phyloP scores from a whole-genome alignment of 2,329 filamentous ascomycete species.

The Aspergillus sp. region DNA sequence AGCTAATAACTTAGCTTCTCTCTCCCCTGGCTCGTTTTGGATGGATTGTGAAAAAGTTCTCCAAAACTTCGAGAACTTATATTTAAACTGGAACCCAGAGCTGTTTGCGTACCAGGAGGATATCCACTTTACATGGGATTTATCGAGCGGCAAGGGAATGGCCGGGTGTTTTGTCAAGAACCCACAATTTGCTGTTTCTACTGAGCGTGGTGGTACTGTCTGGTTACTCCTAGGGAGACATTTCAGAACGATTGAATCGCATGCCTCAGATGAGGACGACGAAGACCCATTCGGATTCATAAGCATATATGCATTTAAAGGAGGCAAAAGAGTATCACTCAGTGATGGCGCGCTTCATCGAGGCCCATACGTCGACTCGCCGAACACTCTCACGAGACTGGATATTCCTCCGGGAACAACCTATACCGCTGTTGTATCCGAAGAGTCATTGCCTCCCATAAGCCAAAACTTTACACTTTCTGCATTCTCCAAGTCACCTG shows the following conservation, averaged over 20 bases:
- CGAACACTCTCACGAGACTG: conserved; percentile 81
- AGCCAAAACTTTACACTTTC: conserved; percentile 85
- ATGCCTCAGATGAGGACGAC: conserved; percentile 33
- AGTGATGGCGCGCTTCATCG: conserved; percentile 70
- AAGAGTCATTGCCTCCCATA: conserved; percentile 72
- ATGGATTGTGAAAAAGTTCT: conserved; percentile 83
- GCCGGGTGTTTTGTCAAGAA: conserved; percentile 71
- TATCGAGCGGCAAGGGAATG: conserved; percentile 55
- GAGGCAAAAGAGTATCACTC: conserved; percentile 69
- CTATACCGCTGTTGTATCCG: conserved; percentile 70
- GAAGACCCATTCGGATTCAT: conserved; percentile 73
- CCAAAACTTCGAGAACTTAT: conserved; percentile 92
- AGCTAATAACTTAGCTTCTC: conserved; percentile 20
- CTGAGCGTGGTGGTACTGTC: conserved; percentile 59
- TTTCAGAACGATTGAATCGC: conserved; percentile 60
- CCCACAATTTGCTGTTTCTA: conserved; percentile 58
- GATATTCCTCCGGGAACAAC: conserved; percentile 54
- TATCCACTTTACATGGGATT: conserved; percentile 82
- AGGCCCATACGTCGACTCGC: conserved; percentile 88
- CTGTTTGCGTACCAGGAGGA: conserved; percentile 82
- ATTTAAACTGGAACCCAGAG: conserved; percentile 93
- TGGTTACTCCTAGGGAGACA: conserved; percentile 89
- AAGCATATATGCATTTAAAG: conserved; percentile 77
- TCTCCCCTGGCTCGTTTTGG: conserved; percentile 80
- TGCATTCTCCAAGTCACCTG: conserved; percentile 67